Evolutionary conservation across 495 filamentous ascomycete species (phyloP), one percentile per base, ranked within the genome.

Genomic region (Hypomontagnella monticulosa): DNA sequence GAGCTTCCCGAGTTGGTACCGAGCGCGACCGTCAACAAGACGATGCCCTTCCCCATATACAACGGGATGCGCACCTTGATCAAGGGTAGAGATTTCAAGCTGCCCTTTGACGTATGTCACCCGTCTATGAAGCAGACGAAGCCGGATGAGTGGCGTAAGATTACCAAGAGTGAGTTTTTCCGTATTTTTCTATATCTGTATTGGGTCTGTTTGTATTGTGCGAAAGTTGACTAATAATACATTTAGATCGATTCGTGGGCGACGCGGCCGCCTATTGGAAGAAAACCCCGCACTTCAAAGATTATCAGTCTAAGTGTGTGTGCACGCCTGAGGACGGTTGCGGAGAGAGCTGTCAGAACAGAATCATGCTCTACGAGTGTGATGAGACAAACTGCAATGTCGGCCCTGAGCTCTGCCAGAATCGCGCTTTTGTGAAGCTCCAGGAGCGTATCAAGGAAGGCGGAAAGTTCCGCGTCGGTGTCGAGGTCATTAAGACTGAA

Each of bases 301-400:
- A 91, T 36, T 93, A 89, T 18, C 85, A 83, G 38, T 86, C 84
- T 37, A 87, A 83, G 69, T 99, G 95, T 74, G 87, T 92, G 61
- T 99, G 95, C 75, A 84, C 79, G 9, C 79, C 83, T 38, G 88
- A 91, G 23, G 87, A 86, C 40, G 92, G 92, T 27, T 99, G 95
- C 71, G 92, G 88, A 63, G 93, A 97, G 51, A 81, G 88, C 62
- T 99, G 95, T 77, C 89, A 94, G 69, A 99, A 99, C 71, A 86
- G 93, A 43, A 91, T 91, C 78, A 97, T 98, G 92, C 87, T 95
- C 57, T 97, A 97, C 73, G 95, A 99, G 76, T 99, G 95, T 75
- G 92, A 97, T 75, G 86, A 90, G 8, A 88, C 83, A 46, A 98
- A 97, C 74, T 99, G 95, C 78, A 87, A 85, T 57, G 76, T 96